Evolutionary conservation across 192 early-diverging fungal species (phyloP), one percentile per base, ranked within the genome.

Genomic region (Backusella macrospora): DNA sequence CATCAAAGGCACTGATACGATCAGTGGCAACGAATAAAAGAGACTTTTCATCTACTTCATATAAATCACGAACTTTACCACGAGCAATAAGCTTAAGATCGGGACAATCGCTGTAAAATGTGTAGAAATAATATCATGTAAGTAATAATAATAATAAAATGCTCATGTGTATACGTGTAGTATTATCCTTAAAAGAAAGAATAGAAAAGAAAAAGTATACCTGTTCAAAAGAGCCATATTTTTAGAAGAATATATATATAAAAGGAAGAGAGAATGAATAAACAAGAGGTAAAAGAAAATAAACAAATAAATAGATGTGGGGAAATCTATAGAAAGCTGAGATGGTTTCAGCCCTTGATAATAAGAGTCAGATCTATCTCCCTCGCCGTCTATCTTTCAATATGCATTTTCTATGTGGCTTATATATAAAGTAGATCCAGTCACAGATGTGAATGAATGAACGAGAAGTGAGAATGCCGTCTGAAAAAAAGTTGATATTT

Each of bases 11-110:
- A 78, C 92, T 95, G 83, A 99, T 94, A 69, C 98, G 90, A 86
- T 99, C 98, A 4, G 97, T 96, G 21, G 98, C 97, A 10, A 99
- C 96, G 81, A 99, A 99, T 40, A 99, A 89, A 70, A 99, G 85
- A 14, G 89, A 83, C 55, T 89, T 73, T 16, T 91, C 92, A 82
- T 98, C 93, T 26, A 99, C 86, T 65, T 94, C 91, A 86, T 99
- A 99, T 63, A 99, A 86, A 76, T 99, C 98, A 59, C 98, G 91
- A 63, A 99, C 97, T 79, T 96, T 99, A 64, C 97, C 98, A 37
- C 96, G 91, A 9, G 94, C 93, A 63, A 99, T 72, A 46, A 99
- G 91, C 84, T 95, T 91, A 65, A 99, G 86, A 75, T 95, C 92
- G 6, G 98, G 98, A 83, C 95, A 98, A 62, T 92, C 76, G 74